These are phyloP conservation scores for Houttuynia cordata DNA, from an alignment of 164 flowering plant genomes.

Conservation along the genomic window DNA sequence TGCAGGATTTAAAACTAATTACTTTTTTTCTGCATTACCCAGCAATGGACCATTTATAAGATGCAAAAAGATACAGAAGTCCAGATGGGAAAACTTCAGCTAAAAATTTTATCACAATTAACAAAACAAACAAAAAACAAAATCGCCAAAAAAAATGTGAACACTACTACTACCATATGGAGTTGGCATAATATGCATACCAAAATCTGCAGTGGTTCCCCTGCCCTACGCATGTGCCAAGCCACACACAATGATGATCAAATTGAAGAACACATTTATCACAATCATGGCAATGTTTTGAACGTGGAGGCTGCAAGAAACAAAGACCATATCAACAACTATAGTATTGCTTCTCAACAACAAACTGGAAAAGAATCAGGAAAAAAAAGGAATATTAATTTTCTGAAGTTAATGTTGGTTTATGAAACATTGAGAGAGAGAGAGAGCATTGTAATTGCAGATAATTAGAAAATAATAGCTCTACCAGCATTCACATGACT, in stretches of 20 bases:
- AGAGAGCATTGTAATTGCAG: not conserved
- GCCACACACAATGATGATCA: slow-evolving; percentile 99
- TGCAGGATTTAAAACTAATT: no score
- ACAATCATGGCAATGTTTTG: slow-evolving; percentile 98
- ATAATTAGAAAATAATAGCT: no score
- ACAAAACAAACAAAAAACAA: no score
- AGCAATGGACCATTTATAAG: no score
- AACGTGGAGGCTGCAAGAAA: slow-evolving; percentile 82
- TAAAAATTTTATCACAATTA: no score
- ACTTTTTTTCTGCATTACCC: no score
- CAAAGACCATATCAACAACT: not conserved
- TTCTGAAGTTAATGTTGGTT: not conserved
- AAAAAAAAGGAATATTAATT: not conserved
- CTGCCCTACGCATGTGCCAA: slow-evolving; percentile 94
- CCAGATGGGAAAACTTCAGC: no score
- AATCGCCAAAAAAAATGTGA: no score
- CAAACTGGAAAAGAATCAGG: not conserved
- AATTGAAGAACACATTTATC: slow-evolving; percentile 95
- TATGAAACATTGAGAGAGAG: no score
- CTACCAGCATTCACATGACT: no score
- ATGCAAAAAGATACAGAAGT: no score
- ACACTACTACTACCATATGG: no score
- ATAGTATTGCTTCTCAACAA: not conserved
- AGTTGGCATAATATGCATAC: slow-evolving; percentile 16
- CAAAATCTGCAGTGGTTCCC: slow-evolving; percentile 92